phyloP scores from a whole-genome alignment of 306 rosid genomes.

The Inga laurina region DNA sequence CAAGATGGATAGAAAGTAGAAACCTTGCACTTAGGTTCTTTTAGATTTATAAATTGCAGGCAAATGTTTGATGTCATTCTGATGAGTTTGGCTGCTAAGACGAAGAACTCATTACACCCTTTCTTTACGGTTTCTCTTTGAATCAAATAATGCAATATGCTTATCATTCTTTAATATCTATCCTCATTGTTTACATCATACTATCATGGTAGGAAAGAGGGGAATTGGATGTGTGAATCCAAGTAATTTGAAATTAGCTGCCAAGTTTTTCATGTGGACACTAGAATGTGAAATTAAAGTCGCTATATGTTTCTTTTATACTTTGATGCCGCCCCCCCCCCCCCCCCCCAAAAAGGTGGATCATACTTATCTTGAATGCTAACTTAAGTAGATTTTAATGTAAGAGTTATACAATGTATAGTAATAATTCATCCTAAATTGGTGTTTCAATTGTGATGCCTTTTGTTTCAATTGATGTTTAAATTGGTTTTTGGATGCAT shows the following conservation, averaged over 20 bases:
- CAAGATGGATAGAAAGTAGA: background rate
- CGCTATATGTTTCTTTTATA: background rate
- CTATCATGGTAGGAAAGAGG: background rate
- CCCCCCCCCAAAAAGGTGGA: background rate
- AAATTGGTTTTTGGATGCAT: background rate
- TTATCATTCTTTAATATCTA: background rate
- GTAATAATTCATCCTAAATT: background rate
- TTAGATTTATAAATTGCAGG: background rate
- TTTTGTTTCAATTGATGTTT: background rate
- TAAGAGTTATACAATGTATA: background rate
- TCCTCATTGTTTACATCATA: too few species aligned
- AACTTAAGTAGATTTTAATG: background rate
- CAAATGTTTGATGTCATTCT: background rate
- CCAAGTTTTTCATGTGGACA: background rate
- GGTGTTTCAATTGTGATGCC: background rate
- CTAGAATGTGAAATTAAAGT: background rate
- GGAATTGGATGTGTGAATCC: background rate
- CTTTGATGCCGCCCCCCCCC: background rate
- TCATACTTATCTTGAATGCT: background rate
- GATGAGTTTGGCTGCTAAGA: constrained; percentile 3
- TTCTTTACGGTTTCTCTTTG: background rate
- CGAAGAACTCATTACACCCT: too few species aligned
- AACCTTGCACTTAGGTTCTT: background rate
- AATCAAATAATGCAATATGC: background rate
- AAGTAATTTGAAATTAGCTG: background rate